Base-by-base conservation (phyloP, 305 asterid genomes). In the Fraxinus floribunda region DNA sequence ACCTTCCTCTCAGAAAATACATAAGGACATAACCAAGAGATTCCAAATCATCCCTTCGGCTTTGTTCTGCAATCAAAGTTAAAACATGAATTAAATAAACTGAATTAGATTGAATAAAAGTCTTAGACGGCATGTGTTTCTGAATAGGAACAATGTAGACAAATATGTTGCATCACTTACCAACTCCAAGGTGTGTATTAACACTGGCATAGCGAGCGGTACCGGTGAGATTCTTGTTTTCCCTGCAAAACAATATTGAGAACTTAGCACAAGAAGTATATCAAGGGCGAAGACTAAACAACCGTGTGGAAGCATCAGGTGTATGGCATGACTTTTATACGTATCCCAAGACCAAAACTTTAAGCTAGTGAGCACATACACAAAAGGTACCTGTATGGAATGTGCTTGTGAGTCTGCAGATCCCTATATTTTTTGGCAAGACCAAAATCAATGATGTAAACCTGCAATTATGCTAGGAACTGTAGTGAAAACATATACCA, bases 1-100 rank as follows among this genome's bases (percentile, higher is more conserved):
- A 95, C 98, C 98, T 93, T 88, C 99, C 99, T 86, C 98, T 94
- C 57, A 95, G 93, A 83, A 95, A 95, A 88, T 95, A 95, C 98
- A 95, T 92, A 73, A 95, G 93, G 88, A 94, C 98, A 90, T 90
- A 95, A 84, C 98, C 98, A 85, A 95, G 98, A 80, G 98, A 95
- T 87, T 95, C 98, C 92, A 95, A 88, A 88, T 95, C 98, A 87
- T 95, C 98, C 84, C 98, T 93, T 85, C 98, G 88, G 86, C 98
- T 92, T 95, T 95, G 98, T 86, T 95, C 98, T 95, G 92, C 75
- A 83, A 84, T 36, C 35, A 29, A 66, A 66, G 74, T 66, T 66
- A 1, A 66, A 26, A 29, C 74, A 11, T 11, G 35, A 26, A 26
- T 24, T 66, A 11, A 66, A 66, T 57, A 66, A 24, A 24, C 70